phyloP scores from a whole-genome alignment of 345 rosid species.

The Brassica nigra region DNA sequence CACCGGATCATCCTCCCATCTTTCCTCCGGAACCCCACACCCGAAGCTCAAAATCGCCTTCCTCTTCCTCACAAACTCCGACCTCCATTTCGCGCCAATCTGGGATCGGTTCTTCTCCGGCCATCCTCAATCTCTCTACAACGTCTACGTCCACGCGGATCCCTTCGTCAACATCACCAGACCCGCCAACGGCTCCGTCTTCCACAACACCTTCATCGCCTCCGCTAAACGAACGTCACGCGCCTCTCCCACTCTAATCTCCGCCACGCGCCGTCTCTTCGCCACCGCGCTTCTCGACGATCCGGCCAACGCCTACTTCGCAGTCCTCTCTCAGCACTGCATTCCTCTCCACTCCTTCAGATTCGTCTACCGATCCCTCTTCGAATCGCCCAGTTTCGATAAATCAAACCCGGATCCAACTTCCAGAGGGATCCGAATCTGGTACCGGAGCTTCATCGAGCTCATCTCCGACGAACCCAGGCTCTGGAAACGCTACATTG shows the following conservation, averaged over 20 bases:
- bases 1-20: background rate
- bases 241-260: conserved; percentile 11
- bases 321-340: conserved; percentile 15
- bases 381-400: background rate
- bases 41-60: conserved; percentile 22
- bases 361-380: background rate
- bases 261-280: conserved; percentile 19
- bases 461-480: conserved; percentile 13
- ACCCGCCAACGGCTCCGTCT: background rate
- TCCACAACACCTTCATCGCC: background rate
- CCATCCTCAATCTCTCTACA: conserved; percentile 5
- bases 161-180: conserved; percentile 9
- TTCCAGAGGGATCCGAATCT: background rate
- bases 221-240: background rate
- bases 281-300: conserved; percentile 14
- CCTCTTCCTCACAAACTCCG: conserved; percentile 9
- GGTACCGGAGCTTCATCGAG: conserved; percentile 20
- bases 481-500: conserved; percentile 21
- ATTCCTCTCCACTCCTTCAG: conserved; percentile 6
- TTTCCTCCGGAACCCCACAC: background rate
- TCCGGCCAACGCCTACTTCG: conserved; percentile 9
- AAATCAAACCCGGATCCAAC: background rate
- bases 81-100: conserved; percentile 15
- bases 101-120: conserved; percentile 17
- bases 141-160: conserved; percentile 23